Percentiles rank a stretch among this genome's conserved stretches.
Conservation (phyloP, 371 early-diverging fungal genomes). For the Chytridiales sp. region DNA sequence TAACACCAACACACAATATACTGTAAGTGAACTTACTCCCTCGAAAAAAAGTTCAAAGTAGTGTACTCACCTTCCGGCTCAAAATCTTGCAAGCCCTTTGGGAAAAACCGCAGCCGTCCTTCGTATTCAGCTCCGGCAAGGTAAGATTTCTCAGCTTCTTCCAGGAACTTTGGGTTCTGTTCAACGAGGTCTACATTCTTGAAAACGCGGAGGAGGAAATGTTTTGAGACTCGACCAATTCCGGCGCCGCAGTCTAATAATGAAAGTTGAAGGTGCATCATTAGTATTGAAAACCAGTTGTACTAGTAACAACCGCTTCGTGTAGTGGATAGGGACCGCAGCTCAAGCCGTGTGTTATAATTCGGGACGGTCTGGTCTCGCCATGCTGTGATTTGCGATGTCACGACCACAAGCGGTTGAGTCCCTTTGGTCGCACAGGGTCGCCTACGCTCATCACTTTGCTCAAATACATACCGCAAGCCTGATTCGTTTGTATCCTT, state of each 20-base stretch:
- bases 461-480: conserved; percentile 38
- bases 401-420: not conserved
- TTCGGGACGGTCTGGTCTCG: too few relatives aligned
- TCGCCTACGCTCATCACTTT: not conserved
- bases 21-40: not conserved
- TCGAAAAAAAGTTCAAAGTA: not conserved
- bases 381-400: too few relatives aligned
- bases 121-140: conserved; percentile 55
- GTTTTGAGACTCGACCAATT: conserved; percentile 90
- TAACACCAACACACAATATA: too few relatives aligned
- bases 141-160: conserved; percentile 64
- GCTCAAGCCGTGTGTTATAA: too few relatives aligned
- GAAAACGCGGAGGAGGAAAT: conserved; percentile 74
- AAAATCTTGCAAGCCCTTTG: conserved; percentile 82
- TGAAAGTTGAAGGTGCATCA: not conserved
- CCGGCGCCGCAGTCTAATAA: conserved; percentile 88
- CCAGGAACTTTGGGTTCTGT: conserved; percentile 73
- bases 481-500: conserved; percentile 40
- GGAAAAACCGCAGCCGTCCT: conserved; percentile 56
- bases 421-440: not conserved
- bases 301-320: not conserved
- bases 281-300: not conserved
- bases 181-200: conserved; percentile 87
- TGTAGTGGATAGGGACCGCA: conserved; percentile 15
- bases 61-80: conserved; percentile 52